Conservation (phyloP, 768 basidiomycete genomes). For the Lactarius akahatsu region DNA sequence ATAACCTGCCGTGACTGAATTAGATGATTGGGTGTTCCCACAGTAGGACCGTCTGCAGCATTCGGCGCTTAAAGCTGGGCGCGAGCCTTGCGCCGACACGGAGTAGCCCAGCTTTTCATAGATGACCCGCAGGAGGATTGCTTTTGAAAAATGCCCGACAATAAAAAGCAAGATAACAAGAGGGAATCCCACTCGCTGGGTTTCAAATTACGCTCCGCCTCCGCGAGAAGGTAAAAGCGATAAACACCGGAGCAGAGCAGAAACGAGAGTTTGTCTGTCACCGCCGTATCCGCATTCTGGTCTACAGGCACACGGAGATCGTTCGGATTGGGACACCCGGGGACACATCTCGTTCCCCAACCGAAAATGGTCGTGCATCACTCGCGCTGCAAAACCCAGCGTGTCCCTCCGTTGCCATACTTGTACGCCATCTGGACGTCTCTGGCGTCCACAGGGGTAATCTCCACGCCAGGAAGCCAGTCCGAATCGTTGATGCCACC, state of each 20-base stretch:
- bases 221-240: constrained; percentile 21
- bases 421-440: not conserved
- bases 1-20: constrained; percentile 9
- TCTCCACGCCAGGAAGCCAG: constrained; percentile 1
- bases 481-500: not conserved
- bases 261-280: constrained; percentile 27
- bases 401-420: not conserved
- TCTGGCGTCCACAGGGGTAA: not conserved
- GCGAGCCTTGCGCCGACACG: not conserved
- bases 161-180: constrained; percentile 3
- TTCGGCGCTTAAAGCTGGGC: constrained; percentile 6
- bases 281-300: constrained; percentile 10
- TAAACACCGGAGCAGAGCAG: constrained; percentile 22
- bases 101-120: not conserved
- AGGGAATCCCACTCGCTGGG: constrained; percentile 25
- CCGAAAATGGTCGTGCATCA: not conserved
- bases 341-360: not conserved
- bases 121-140: not conserved
- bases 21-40: constrained; percentile 7
- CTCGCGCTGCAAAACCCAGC: not conserved
- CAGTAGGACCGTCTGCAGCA: constrained; percentile 1
- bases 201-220: constrained; percentile 29
- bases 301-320: constrained; percentile 10
- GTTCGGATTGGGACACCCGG: not conserved
- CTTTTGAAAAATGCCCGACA: not conserved